These are phyloP conservation scores for Diphasiastrum complanatum DNA, from an alignment of 83 land plant genomes.

Conservation along the genomic window DNA sequence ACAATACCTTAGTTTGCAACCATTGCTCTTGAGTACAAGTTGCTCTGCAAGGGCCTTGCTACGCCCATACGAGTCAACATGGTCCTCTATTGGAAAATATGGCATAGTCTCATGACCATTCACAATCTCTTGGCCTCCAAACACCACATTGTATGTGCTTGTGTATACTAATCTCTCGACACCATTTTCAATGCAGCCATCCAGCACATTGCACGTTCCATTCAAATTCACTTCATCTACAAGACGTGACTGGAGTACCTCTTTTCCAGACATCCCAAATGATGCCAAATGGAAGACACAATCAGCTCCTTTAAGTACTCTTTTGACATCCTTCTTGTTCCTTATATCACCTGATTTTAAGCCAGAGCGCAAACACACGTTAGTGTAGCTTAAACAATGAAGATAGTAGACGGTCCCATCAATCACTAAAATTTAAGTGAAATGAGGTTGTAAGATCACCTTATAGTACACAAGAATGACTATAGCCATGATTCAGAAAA, in stretches of 20 bases:
- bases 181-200: constrained; percentile 61
- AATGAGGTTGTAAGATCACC: too few species aligned
- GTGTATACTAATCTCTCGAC: constrained; percentile 72
- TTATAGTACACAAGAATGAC: too few species aligned
- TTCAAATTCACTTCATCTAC: constrained; percentile 76
- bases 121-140: constrained; percentile 73
- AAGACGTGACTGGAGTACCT: constrained; percentile 70
- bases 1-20: constrained; percentile 64
- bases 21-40: constrained; percentile 73
- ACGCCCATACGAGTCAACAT: constrained; percentile 78
- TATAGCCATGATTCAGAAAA: too few species aligned
- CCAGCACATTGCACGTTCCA: constrained; percentile 76
- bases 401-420: too few species aligned
- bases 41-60: constrained; percentile 91
- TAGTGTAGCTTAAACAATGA: too few species aligned
- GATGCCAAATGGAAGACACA: constrained; percentile 96
- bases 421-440: too few species aligned
- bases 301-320: constrained; percentile 59
- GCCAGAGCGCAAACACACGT: too few species aligned
- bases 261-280: constrained; percentile 85
- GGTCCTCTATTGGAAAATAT: constrained; percentile 71
- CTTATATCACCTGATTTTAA: constrained; percentile 79
- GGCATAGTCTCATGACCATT: constrained; percentile 75
- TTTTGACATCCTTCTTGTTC: constrained; percentile 51
- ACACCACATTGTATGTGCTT: constrained; percentile 89